Evolutionary conservation across 164 flowering plant genomes (phyloP).

Genomic region (Vitis rotundifolia): DNA sequence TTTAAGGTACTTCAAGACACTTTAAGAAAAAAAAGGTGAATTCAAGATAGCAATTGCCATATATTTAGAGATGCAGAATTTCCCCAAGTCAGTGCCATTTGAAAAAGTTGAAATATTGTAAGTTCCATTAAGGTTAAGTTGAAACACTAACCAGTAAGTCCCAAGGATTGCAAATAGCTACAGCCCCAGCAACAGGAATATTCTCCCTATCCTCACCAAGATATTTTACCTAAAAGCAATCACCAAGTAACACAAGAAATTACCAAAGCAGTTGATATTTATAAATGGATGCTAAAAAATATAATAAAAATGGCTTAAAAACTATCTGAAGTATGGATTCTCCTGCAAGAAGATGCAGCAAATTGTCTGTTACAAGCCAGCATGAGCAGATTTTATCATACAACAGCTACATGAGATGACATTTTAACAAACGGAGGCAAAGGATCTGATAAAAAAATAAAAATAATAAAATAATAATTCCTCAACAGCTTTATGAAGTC

Average conservation of each 20-base stretch:
- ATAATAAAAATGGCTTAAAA: background rate
- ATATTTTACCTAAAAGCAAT: constrained; percentile 73
- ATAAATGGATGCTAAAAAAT: background rate
- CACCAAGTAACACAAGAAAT: background rate
- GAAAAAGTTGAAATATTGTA: background rate
- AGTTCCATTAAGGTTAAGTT: background rate
- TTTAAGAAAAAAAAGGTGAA: background rate
- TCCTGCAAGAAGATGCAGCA: background rate
- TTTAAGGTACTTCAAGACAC: too few species aligned
- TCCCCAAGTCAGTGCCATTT: background rate
- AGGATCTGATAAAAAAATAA: background rate
- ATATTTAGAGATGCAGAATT: background rate
- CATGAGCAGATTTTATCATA: background rate
- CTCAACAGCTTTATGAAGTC: too few species aligned
- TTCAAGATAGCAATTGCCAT: background rate
- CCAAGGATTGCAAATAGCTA: constrained; percentile 91
- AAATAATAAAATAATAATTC: background rate
- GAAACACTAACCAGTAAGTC: constrained; percentile 89
- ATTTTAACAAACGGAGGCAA: background rate
- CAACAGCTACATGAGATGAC: background rate
- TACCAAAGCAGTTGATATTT: background rate
- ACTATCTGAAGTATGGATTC: too few species aligned
- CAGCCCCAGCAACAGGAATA: constrained; percentile 86
- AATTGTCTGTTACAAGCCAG: background rate
- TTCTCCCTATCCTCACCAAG: constrained; percentile 92